A percentile compares a stretch with the other conserved stretches of the same genome.
These are phyloP conservation scores for Nitzschia putrida DNA, from an alignment of 108 stramenopile species.

Conservation along the genomic window DNA sequence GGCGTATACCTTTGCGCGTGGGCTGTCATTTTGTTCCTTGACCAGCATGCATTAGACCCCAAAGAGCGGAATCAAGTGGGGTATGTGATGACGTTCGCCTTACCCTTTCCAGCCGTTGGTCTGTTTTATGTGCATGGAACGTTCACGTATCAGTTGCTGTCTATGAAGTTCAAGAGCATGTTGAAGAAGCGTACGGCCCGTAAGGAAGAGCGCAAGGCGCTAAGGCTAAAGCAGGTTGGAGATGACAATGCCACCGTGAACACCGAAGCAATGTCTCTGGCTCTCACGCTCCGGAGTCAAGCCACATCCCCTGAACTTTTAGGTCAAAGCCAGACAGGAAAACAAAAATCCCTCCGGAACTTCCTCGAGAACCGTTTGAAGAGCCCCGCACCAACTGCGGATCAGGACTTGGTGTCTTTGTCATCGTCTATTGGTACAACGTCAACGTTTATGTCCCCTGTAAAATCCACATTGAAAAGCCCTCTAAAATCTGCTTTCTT, in stretches of 20 bases:
- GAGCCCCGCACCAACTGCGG: no score
- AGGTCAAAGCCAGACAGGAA: no score
- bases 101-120: not conserved
- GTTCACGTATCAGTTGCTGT: not conserved
- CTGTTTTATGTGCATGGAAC: not conserved
- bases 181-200: not conserved
- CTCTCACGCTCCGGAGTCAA: not conserved
- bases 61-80: not conserved
- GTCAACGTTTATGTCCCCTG: no score
- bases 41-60: not conserved
- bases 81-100: not conserved
- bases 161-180: slow-evolving; percentile 2
- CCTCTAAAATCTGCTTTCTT: no score
- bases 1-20: not conserved
- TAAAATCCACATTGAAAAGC: no score
- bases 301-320: no score
- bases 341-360: no score
- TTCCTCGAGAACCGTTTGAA: no score
- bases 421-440: no score
- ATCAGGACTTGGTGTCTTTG: no score
- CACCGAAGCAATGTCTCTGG: not conserved
- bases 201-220: not conserved
- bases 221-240: not conserved
- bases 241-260: not conserved
- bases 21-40: not conserved